Evolutionary conservation across 2,329 filamentous ascomycete genomes (phyloP), one percentile per base, ranked within the genome.

Genomic region (Aspergillus hiratsukae): DNA sequence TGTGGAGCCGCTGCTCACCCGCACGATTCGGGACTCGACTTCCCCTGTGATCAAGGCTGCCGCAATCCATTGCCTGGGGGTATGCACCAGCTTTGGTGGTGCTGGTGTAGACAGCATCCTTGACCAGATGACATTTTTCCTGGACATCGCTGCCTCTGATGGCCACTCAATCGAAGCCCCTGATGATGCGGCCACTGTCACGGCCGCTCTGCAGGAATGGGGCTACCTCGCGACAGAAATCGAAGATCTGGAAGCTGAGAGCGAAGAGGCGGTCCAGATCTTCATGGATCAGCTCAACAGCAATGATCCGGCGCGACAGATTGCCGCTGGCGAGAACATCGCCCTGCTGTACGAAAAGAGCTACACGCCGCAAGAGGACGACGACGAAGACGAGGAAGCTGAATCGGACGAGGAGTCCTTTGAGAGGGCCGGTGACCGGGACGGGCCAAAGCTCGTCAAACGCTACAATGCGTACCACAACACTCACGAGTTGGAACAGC

Each of bases 201-300:
- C 84, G 3, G 88, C 90, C 0, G 89, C 90, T 0, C 78, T 95
- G 1, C 83, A 88, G 61, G 85, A 87, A 57, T 96, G 90, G 89
- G 87, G 87, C 1, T 88, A 93, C 61, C 81, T 95, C 4, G 89
- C 88, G 4, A 91, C 88, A 3, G 84, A 89, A 58, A 77, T 93
- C 6, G 87, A 91, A 3, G 89, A 93, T 65, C 79, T 91, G 46
- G 85, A 89, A 63, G 81, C 83, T 17, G 81, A 86, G 58, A 90
- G 87, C 31, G 86, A 90, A 61, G 76, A 84, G 28, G 87, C 89
- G 17, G 83, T 94, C 65, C 88, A 94, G 53, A 86, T 87, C 1
- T 91, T 96, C 64, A 86, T 90, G 45, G 91, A 96, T 49, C 91
- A 96, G 72, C 86, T 96, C 19, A 86, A 92, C 58, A 91, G 88